These are phyloP conservation scores for Yamadazyma triangularis DNA, from an alignment of 1,139 yeast genomes.

Conservation along the genomic window DNA sequence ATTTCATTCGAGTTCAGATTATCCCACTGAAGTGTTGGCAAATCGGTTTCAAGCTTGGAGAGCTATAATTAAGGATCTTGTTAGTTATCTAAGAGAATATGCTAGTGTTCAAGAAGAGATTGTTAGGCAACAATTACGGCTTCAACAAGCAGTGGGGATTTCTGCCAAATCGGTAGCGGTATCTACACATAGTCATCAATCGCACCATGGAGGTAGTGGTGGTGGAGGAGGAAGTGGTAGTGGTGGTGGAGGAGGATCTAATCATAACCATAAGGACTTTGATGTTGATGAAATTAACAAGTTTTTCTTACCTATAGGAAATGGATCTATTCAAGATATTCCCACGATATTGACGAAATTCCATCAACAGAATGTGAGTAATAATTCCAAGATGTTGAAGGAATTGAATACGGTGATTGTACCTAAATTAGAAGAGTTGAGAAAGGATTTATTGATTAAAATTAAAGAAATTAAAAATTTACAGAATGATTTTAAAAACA, in stretches of 20 bases:
- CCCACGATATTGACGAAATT: conserved; percentile 70
- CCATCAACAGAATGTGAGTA: conserved; percentile 68
- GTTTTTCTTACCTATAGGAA: conserved; percentile 69
- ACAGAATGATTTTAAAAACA: conserved; percentile 78
- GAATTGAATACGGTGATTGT: conserved; percentile 66
- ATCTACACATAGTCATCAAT: conserved; percentile 5
- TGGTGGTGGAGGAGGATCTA: too few relatives aligned
- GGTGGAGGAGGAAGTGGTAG: too few relatives aligned
- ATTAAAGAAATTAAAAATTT: conserved; percentile 82
- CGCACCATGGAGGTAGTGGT: conserved; percentile 1
- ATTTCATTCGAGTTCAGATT: conserved; percentile 26
- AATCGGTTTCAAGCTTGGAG: conserved; percentile 86
- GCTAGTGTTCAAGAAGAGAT: conserved; percentile 85
- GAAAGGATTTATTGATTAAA: conserved; percentile 76
- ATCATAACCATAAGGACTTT: conserved; percentile 17
- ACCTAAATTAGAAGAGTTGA: conserved; percentile 81
- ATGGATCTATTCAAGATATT: conserved; percentile 77
- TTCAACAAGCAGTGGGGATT: conserved; percentile 69
- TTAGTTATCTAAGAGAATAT: conserved; percentile 72
- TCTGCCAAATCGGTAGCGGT: conserved; percentile 17
- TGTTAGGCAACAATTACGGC: conserved; percentile 73
- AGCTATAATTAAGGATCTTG: conserved; percentile 66
- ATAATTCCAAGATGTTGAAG: conserved; percentile 63
- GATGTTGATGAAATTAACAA: conserved; percentile 37
- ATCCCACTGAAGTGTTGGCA: conserved; percentile 86